These are phyloP conservation scores for Tylopilus rubrobrunneus DNA, from an alignment of 768 basidiomycete species.

Conservation along the genomic window DNA sequence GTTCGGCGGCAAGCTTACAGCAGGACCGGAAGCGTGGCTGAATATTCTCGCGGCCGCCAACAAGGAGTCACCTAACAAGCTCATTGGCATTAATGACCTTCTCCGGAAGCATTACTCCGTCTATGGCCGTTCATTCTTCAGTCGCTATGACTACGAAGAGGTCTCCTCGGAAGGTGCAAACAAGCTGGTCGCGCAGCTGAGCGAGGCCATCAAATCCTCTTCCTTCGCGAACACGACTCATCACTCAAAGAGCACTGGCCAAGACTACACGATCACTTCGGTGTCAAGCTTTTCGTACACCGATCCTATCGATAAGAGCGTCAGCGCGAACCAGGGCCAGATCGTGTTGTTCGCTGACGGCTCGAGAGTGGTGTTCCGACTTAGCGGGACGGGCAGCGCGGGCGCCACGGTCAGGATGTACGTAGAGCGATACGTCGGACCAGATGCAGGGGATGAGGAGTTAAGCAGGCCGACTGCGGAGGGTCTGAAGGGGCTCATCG, in stretches of 20 bases:
- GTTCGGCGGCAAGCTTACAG: slow-evolving; percentile 5
- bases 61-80: slow-evolving; percentile 64
- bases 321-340: slow-evolving; percentile 94
- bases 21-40: slow-evolving; percentile 71
- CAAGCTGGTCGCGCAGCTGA: slow-evolving; percentile 75
- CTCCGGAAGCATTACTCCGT: slow-evolving; percentile 81
- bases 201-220: slow-evolving; percentile 60
- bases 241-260: slow-evolving; percentile 60
- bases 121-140: slow-evolving; percentile 98
- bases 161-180: slow-evolving; percentile 89
- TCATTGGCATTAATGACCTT: slow-evolving; percentile 89
- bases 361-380: slow-evolving; percentile 89
- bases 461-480: slow-evolving; percentile 75
- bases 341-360: slow-evolving; percentile 91
- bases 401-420: slow-evolving; percentile 97
- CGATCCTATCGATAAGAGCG: slow-evolving; percentile 94
- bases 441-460: slow-evolving; percentile 64
- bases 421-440: slow-evolving; percentile 85
- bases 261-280: slow-evolving; percentile 72
- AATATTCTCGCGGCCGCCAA: slow-evolving; percentile 94
- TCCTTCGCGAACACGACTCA: slow-evolving; percentile 69
- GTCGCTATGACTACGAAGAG: slow-evolving; percentile 98
- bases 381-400: slow-evolving; percentile 93
- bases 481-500: slow-evolving; percentile 92
- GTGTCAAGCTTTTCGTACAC: slow-evolving; percentile 93